A percentile compares a stretch with the other conserved stretches of the same genome.
phyloP scores from a whole-genome alignment of 768 basidiomycete species.

The Russula foetens region DNA sequence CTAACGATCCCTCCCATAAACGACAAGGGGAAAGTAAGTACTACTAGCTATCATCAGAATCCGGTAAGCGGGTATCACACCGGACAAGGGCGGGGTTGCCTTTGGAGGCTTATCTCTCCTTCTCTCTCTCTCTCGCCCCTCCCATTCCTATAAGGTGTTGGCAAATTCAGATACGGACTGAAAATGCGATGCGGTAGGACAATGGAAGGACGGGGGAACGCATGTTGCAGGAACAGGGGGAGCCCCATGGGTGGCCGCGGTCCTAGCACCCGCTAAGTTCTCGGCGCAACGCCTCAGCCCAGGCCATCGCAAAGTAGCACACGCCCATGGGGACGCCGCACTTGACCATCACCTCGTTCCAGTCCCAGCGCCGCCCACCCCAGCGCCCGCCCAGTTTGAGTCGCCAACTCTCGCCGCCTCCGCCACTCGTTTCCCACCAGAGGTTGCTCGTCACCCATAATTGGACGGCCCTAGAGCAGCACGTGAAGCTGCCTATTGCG shows the following conservation, averaged over 20 bases:
- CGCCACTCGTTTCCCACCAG: constrained; percentile 18
- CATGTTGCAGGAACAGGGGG: constrained; percentile 7
- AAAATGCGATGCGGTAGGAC: no score
- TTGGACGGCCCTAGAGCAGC: constrained; percentile 73
- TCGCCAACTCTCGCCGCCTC: constrained; percentile 12
- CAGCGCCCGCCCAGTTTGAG: constrained; percentile 31
- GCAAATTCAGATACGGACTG: no score
- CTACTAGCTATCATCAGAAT: background rate
- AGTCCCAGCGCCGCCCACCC: constrained; percentile 71
- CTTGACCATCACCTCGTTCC: constrained; percentile 58
- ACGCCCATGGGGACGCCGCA: constrained; percentile 69
- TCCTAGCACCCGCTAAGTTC: constrained; percentile 28
- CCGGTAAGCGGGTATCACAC: background rate
- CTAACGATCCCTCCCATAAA: background rate
- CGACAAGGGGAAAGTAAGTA: background rate
- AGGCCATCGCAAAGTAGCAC: constrained; percentile 75
- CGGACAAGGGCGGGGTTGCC: background rate
- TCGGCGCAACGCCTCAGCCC: constrained; percentile 41
- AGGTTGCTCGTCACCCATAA: constrained; percentile 97
- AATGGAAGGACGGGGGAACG: no score
- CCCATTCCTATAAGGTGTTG: no score
- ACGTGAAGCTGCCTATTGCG: constrained; percentile 83
- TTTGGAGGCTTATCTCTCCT: background rate
- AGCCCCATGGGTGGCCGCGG: background rate
- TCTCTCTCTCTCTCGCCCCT: background rate